Conservation (phyloP, 176 grass and related monocot species). For the Alopecurus myosuroides region DNA sequence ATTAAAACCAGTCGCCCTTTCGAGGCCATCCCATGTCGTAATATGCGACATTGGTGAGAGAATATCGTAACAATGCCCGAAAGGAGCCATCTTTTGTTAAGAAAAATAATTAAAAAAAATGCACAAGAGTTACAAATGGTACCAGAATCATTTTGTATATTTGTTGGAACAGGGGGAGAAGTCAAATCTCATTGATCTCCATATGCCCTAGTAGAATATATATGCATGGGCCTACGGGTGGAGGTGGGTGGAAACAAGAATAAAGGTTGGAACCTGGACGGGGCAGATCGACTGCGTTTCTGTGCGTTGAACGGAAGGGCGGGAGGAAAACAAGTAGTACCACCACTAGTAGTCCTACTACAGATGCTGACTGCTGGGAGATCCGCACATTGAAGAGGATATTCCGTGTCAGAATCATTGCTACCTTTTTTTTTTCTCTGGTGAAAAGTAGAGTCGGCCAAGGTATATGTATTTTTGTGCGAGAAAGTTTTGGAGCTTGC, state of each 20-base stretch:
- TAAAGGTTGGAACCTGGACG: background rate
- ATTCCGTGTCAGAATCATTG: slow-evolving; percentile 32
- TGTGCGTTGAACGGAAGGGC: slow-evolving; percentile 6
- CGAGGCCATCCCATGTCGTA: too few relatives aligned
- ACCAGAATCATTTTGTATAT: too few relatives aligned
- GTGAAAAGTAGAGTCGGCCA: slow-evolving; percentile 20
- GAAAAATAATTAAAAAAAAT: too few relatives aligned
- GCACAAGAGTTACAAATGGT: background rate
- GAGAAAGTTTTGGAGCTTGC: slow-evolving; percentile 16
- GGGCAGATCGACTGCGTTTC: slow-evolving; percentile 35
- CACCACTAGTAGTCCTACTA: background rate
- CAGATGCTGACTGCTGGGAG: background rate
- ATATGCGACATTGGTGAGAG: too few relatives aligned
- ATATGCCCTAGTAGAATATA: background rate
- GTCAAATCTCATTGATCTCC: background rate
- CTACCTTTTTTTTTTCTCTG: background rate
- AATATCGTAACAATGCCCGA: too few relatives aligned
- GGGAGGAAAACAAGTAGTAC: slow-evolving; percentile 21
- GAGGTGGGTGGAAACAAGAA: slow-evolving; percentile 1
- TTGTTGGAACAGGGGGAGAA: background rate
- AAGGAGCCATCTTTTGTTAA: too few relatives aligned
- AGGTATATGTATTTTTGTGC: background rate
- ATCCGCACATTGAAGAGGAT: slow-evolving; percentile 38
- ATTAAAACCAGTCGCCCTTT: too few relatives aligned
- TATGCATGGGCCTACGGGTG: background rate